Evolutionary conservation across 768 basidiomycete genomes (phyloP), one percentile per base, ranked within the genome.

Genomic region (Myochromella boudieri): DNA sequence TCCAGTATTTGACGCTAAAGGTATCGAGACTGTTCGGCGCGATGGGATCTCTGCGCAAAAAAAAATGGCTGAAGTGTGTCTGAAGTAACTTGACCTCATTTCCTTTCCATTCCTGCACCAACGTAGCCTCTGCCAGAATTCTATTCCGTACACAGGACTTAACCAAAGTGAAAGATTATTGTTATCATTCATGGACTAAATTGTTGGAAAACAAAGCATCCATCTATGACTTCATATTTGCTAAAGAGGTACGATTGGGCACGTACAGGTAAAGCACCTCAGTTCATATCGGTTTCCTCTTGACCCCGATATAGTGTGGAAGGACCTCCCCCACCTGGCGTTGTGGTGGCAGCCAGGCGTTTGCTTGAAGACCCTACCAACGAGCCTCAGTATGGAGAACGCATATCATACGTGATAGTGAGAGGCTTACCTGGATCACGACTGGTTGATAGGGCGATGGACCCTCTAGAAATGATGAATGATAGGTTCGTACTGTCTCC

Each of bases 11-110:
- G 95, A 99, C 56, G 97, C 94, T 5, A 98, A 99, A 62, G 97
- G 97, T 0, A 97, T 99, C 43, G 97, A 99, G 67, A 97, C 94
- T 1, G 89, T 98, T 24, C 79, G 97, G 4, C 74, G 97, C 48
- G 97, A 99, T 59, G 93, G 93, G 8, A 82, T 97, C 24, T 79
- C 82, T 3, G 97, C 94, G 0, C 91, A 93, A 61, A 80, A 83
- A 58, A 97, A 97, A 69, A 94, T 98, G 83, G 82, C 87, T 1
- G 95, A 98, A 65, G 82, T 76, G 4, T 87, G 85, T 56, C 64
- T 97, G 43, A 97, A 94, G 95, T 95, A 56, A 53, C 76, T 61
- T 1, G n/a, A 44, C 28, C 9, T 32, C 10, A 10, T 10, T 29
- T 18, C 4, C 9, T 11, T 40, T 20, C 12, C 22, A 14, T 9